Conservation (phyloP, 208 protist genomes). For the Wallacemonas sp. region DNA sequence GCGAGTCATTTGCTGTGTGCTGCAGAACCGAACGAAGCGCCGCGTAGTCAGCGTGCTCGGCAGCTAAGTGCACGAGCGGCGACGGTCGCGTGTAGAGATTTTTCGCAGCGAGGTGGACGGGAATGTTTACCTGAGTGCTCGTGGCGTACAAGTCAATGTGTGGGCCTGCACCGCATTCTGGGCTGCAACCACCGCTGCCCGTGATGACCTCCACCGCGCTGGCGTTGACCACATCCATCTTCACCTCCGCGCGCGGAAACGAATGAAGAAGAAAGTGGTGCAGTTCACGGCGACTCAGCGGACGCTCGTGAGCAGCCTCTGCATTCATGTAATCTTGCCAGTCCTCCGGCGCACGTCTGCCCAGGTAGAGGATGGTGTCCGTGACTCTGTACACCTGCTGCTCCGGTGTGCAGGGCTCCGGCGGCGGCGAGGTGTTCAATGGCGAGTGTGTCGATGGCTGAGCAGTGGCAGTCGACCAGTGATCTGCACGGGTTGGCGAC, state of each 20-base stretch:
- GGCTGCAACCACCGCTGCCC: background rate
- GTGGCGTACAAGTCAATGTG: slow-evolving; percentile 31
- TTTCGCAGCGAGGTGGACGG: slow-evolving; percentile 11
- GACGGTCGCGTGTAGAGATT: slow-evolving; percentile 44
- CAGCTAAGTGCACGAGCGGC: slow-evolving; percentile 12
- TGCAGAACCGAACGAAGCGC: background rate
- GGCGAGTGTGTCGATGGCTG: too few relatives aligned
- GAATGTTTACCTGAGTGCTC: slow-evolving; percentile 29
- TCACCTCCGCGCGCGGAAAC: background rate
- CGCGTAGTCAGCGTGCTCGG: background rate
- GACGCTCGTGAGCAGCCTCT: background rate
- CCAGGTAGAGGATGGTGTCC: background rate
- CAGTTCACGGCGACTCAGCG: background rate
- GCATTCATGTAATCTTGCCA: background rate
- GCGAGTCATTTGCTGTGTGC: background rate
- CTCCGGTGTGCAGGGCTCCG: too few relatives aligned
- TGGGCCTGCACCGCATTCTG: background rate
- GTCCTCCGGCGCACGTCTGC: background rate
- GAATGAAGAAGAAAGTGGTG: background rate
- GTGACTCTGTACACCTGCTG: too few relatives aligned
- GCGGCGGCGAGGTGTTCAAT: too few relatives aligned
- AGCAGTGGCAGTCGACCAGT: too few relatives aligned
- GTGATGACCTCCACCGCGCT: background rate
- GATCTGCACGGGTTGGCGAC: too few relatives aligned
- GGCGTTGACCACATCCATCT: background rate